These are phyloP conservation scores for Chamaecyparis obtusa DNA, from an alignment of 75 land plant species.

Conservation along the genomic window DNA sequence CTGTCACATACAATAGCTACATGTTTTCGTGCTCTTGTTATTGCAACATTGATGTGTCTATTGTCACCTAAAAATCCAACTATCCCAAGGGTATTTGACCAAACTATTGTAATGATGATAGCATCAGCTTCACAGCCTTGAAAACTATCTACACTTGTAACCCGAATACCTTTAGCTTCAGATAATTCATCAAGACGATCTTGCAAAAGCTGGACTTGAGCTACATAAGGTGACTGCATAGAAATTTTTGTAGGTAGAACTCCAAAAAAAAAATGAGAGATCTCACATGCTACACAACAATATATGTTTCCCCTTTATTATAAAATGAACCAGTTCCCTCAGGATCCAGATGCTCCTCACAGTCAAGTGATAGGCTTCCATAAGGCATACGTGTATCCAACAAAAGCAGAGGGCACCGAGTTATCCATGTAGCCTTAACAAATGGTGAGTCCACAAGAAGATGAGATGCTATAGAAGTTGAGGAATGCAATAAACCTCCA, in stretches of 20 bases:
- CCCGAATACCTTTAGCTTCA: constrained; percentile 64
- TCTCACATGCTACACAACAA: constrained; percentile 76
- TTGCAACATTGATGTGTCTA: constrained; percentile 87
- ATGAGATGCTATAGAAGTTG: constrained; percentile 61
- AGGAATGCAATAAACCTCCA: constrained; percentile 53
- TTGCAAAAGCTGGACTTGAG: constrained; percentile 83
- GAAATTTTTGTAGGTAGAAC: constrained; percentile 67
- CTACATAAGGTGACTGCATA: constrained; percentile 90
- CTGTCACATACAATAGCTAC: constrained; percentile 90
- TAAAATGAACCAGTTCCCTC: constrained; percentile 91
- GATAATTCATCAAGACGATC: constrained; percentile 66
- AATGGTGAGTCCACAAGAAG: constrained; percentile 72
- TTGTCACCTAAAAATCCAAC: constrained; percentile 90
- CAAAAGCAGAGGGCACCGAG: constrained; percentile 68
- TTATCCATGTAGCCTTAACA: constrained; percentile 79
- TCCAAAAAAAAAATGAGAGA: constrained; percentile 71
- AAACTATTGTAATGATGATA: constrained; percentile 87
- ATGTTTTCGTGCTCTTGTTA: constrained; percentile 90
- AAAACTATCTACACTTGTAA: constrained; percentile 86
- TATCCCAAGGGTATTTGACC: constrained; percentile 80
- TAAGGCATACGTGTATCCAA: constrained; percentile 84
- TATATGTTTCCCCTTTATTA: constrained; percentile 94
- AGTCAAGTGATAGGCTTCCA: constrained; percentile 78
- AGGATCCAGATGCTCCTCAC: constrained; percentile 84
- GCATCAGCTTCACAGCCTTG: constrained; percentile 98